Percentiles rank a stretch among this genome's conserved stretches.
These are phyloP conservation scores for Eragrostis tef DNA, from an alignment of 202 grass and related monocot genomes.

Conservation along the genomic window DNA sequence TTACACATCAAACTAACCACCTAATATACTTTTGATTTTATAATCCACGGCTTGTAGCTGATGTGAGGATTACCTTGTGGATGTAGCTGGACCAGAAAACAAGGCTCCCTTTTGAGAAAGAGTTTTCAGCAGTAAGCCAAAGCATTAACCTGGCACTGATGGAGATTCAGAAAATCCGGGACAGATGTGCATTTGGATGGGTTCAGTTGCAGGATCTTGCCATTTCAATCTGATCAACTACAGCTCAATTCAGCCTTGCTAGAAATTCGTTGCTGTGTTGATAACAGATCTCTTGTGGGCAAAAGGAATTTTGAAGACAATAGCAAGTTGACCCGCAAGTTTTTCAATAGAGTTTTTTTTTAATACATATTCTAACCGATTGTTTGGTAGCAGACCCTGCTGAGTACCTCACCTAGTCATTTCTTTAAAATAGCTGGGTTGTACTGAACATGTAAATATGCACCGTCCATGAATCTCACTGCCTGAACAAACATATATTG, in stretches of 20 bases:
- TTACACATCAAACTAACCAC: slow-evolving; percentile 32
- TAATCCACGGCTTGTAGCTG: slow-evolving; percentile 24
- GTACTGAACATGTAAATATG: slow-evolving; percentile 44
- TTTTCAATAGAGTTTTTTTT: not conserved
- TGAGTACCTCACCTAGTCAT: not conserved
- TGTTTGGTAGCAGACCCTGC: slow-evolving; percentile 7
- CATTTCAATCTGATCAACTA: slow-evolving; percentile 61
- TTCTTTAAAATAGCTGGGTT: slow-evolving; percentile 2
- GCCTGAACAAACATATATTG: not conserved
- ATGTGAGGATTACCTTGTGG: slow-evolving; percentile 32
- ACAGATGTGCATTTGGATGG: slow-evolving; percentile 87
- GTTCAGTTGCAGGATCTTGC: slow-evolving; percentile 69
- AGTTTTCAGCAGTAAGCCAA: slow-evolving; percentile 61
- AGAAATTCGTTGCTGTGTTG: not conserved
- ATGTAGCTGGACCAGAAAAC: slow-evolving; percentile 79
- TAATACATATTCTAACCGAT: slow-evolving; percentile 2
- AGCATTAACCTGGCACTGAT: slow-evolving; percentile 56
- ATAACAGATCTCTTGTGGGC: slow-evolving; percentile 12
- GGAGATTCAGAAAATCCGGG: slow-evolving; percentile 77
- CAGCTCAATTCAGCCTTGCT: not conserved
- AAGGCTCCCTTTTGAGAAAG: slow-evolving; percentile 64
- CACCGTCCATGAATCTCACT: not conserved
- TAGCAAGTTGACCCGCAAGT: not conserved
- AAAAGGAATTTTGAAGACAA: slow-evolving; percentile 8
- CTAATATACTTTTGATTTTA: slow-evolving; percentile 3